Base-by-base conservation (phyloP, 139 green algal genomes). In the Nannochloris sp. region DNA sequence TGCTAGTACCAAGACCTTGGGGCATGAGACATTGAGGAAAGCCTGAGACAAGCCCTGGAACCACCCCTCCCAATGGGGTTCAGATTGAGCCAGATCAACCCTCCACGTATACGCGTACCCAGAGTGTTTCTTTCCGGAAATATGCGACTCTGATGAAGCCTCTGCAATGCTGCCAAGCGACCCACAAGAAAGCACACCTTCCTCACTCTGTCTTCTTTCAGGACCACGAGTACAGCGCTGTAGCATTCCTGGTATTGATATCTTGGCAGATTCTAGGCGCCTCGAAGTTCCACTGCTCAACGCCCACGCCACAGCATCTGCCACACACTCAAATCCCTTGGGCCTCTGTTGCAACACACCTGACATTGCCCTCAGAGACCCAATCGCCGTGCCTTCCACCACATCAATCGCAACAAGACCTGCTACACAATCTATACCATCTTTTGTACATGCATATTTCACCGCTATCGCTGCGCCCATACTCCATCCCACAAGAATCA, bases 381-480 rank as follows among this genome's bases (percentile, higher is more conserved):
- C 80, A 5, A 94, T 16, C 25, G 90, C 90, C 1, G 86, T 91
- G 30, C 88, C 90, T 70, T 95, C 90, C 26, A 95, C 90, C 8
- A 97, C 89, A 62, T 97, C 90, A n/a, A 97, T 83, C 10, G 95
- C 85, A 17, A 93, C 72, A 28, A 93, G n/a, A 0, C 89, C 90
- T 30, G 82, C 71, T 23, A 95, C 63, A 23, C 20, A 49, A 29
- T 59, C 6, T 31, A 91, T 72, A 2, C 1, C 55, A 73, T 69
- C 66, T 43, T 6, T 3, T 11, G 2, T 25, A 20, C 50, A 37
- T 0, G 55, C 51, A 46, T 37, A 8, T 55, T 81, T 78, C 50
- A 86, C 77, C 3, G 84, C 91, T 1, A 95, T 64, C 0, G 86
- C 88, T 2, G 84, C 91, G 4, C 91, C 89, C 85, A 97, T 93